phyloP scores from a whole-genome alignment of 768 basidiomycete genomes.

The Boletus subcaerulescens region DNA sequence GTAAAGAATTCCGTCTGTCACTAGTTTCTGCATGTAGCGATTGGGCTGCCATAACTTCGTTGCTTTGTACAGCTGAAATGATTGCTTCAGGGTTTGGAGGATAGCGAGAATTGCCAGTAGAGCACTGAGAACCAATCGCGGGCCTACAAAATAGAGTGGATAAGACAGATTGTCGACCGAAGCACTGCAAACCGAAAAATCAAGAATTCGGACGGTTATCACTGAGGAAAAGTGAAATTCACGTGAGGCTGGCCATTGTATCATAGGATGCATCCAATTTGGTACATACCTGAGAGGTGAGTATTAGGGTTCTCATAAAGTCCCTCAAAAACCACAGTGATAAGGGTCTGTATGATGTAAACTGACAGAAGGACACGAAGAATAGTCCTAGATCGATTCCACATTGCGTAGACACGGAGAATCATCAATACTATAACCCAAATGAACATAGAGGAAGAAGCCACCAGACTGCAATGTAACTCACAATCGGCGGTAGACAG shows the following conservation, averaged over 20 bases:
- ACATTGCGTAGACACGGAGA: not conserved
- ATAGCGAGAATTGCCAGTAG: not conserved
- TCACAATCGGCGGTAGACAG: not conserved
- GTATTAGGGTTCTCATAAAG: not conserved
- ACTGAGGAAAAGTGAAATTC: not conserved
- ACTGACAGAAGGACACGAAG: not conserved
- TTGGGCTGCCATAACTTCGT: not conserved
- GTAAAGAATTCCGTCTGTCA: not conserved
- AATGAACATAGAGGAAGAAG: not conserved
- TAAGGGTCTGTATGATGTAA: not conserved
- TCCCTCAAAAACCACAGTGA: not conserved
- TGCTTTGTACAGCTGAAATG: not conserved
- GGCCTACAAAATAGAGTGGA: not conserved
- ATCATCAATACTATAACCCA: slow-evolving; percentile 6
- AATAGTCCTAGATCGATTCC: not conserved
- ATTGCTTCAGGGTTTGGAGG: not conserved
- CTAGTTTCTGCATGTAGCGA: not conserved
- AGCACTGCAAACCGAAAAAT: not conserved
- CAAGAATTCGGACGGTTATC: not conserved
- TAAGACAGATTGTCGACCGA: too few relatives aligned
- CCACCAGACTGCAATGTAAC: not conserved
- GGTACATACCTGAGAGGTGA: not conserved
- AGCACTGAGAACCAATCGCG: not conserved
- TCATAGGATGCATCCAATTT: not conserved
- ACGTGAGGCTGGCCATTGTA: not conserved